These are phyloP conservation scores for Cryptococcus sp. DNA, from an alignment of 1,284 basidiomycete species.

Conservation along the genomic window DNA sequence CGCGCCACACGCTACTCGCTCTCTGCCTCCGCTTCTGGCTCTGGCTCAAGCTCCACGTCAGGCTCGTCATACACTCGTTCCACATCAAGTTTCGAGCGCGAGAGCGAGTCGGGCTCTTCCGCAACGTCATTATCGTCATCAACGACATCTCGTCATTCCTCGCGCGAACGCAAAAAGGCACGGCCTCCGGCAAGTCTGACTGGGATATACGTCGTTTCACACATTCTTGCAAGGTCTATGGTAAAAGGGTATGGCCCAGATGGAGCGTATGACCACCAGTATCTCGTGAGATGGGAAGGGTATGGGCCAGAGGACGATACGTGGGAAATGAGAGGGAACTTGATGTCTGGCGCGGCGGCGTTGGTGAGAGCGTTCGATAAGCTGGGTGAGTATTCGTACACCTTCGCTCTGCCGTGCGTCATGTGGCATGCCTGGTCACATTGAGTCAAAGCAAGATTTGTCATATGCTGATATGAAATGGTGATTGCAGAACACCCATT, in stretches of 20 bases:
- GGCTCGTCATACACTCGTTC: too few relatives aligned
- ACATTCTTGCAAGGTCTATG: constrained; percentile 33
- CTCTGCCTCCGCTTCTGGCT: too few relatives aligned
- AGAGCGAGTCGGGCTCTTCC: too few relatives aligned
- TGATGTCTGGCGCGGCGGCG: constrained; percentile 57
- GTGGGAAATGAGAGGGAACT: constrained; percentile 61
- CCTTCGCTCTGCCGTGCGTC: neutral
- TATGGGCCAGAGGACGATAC: constrained; percentile 62
- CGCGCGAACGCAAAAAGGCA: too few relatives aligned
- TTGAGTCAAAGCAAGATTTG: too few relatives aligned
- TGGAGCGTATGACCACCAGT: constrained; percentile 47
- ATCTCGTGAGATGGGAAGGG: constrained; percentile 64
- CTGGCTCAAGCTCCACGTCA: too few relatives aligned
- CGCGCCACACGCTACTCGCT: too few relatives aligned
- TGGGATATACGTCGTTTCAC: constrained; percentile 16
- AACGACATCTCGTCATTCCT: too few relatives aligned
- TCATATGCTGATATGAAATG: neutral
- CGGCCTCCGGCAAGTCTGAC: neutral
- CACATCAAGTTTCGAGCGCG: too few relatives aligned
- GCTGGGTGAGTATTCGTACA: constrained; percentile 16
- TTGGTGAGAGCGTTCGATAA: constrained; percentile 53
- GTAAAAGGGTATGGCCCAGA: constrained; percentile 6
- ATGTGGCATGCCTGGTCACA: too few relatives aligned
- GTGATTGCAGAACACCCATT: constrained; percentile 24
- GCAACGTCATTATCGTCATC: too few relatives aligned